Conservation (phyloP, 139 green algal species). For the Chloropicon primus region DNA sequence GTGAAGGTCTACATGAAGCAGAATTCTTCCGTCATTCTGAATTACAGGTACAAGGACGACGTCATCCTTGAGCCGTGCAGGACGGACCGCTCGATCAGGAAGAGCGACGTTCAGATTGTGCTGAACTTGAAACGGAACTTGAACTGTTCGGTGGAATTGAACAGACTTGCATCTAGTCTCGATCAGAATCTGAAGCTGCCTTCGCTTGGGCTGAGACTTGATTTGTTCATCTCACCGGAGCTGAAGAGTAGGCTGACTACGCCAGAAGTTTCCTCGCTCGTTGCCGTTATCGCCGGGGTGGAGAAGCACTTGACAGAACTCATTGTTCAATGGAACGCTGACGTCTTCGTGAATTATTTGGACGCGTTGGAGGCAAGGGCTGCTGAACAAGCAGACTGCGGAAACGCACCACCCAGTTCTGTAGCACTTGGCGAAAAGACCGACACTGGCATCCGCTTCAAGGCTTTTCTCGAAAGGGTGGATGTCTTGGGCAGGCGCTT, state of each 20-base stretch:
- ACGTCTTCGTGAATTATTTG: neutral
- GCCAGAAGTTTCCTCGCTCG: neutral
- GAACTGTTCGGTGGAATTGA: neutral
- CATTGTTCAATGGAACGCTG: neutral
- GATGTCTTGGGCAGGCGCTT: too few species aligned
- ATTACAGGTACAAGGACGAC: neutral
- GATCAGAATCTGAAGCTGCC: neutral
- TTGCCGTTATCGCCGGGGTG: neutral
- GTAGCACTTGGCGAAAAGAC: too few species aligned
- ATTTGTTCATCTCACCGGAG: neutral
- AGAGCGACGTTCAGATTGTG: neutral
- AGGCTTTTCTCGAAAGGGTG: too few species aligned
- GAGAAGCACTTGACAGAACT: neutral
- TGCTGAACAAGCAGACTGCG: too few species aligned
- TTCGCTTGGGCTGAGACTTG: neutral
- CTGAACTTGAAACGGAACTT: neutral
- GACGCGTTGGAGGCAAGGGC: neutral
- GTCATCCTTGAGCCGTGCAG: neutral
- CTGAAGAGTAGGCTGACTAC: neutral
- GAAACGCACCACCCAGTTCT: neutral
- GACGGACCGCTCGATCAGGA: neutral
- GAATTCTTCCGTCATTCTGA: neutral
- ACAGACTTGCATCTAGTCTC: neutral
- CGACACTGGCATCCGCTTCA: too few species aligned
- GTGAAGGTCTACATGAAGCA: neutral